Evolutionary conservation across 2,329 filamentous ascomycete genomes (phyloP).

Genomic region (Boeremia exigua): DNA sequence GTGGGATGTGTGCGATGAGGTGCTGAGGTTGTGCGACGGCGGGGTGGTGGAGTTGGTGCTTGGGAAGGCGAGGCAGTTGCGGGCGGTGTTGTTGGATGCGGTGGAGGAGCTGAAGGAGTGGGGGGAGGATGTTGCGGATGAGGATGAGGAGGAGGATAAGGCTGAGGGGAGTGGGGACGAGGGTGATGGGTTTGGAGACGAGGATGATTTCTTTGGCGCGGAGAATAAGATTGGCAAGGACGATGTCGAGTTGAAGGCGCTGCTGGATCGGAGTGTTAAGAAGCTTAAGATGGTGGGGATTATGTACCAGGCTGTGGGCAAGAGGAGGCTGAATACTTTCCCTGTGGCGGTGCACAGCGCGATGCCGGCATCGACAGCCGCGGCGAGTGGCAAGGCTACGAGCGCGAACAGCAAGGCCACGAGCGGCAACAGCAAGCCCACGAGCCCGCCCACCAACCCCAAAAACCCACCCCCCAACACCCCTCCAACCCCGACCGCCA

Average conservation of each 20-base stretch:
- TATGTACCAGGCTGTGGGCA: slow-evolving; percentile 72
- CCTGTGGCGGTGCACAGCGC: slow-evolving; percentile 12
- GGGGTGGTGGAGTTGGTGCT: slow-evolving; percentile 75
- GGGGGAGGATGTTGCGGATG: slow-evolving; percentile 73
- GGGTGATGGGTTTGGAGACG: slow-evolving; percentile 39
- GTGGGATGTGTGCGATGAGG: slow-evolving; percentile 82
- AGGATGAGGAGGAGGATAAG: slow-evolving; percentile 46
- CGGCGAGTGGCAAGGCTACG: slow-evolving; percentile 9
- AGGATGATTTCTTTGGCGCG: slow-evolving; percentile 73
- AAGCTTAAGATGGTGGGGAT: slow-evolving; percentile 71
- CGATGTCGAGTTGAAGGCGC: slow-evolving; percentile 69
- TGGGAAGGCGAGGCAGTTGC: slow-evolving; percentile 74
- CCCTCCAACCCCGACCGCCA: neutral
- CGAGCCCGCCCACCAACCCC: neutral
- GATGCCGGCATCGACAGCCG: neutral
- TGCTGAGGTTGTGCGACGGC: slow-evolving; percentile 67
- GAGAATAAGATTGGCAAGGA: slow-evolving; percentile 63
- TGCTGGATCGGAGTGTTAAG: slow-evolving; percentile 69
- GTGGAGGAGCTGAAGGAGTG: slow-evolving; percentile 87
- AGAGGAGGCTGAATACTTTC: slow-evolving; percentile 69
- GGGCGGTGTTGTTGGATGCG: slow-evolving; percentile 79
- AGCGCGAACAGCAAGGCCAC: neutral
- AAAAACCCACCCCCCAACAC: neutral
- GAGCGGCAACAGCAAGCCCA: too few relatives aligned
- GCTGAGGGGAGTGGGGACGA: slow-evolving; percentile 48